Evolutionary conservation across 2,329 filamentous ascomycete species (phyloP), one percentile per base, ranked within the genome.

Genomic region (Diaporthe citri): DNA sequence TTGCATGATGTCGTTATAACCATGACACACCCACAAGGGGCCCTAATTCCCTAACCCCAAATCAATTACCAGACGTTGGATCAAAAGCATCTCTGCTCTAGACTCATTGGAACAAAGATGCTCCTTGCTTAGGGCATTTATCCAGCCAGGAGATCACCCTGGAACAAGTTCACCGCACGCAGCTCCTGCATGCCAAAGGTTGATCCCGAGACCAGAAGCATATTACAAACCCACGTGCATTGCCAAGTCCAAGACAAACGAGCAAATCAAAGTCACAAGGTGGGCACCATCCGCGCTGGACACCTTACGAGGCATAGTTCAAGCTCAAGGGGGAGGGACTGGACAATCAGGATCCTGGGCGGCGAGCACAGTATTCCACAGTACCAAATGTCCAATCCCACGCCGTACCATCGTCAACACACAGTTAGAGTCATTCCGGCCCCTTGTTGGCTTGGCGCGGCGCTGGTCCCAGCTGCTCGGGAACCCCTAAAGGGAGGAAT

Each of bases 401-500:
- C 41, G 67, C 52, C 46, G 67, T 56, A 57, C 39, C 52, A 48
- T 28, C n/a, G n/a, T 25, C 25, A 43, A 22, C 12, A 34, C 36
- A 10, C 36, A 39, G 36, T 39, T 48, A 22, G 43, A 48, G 52
- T 60, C 41, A 71, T 51, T 28, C 69, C 17, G 1, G 15, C n/a
- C 28, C n/a, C 56, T 2, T 25, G 28, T 1, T 10, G 56, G 43
- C 56, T 62, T 62, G 28, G 56, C 70, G 55, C 28, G 57, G 69
- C 43, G 41, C 43, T 72, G 70, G 70, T 72, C 56, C 70, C 70
- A 52, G 70, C 70, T 62, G 36, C 20, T 60, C 52, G 70, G 70
- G 70, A 51, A 41, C 70, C 70, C 70, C 70, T 72, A 52, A 72
- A 28, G 70, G 70, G n/a, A 72, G 56, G 70, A 72, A 72, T 72